Percentiles rank a stretch among this genome's conserved stretches.
Evolutionary conservation across 2,329 filamentous ascomycete species (phyloP).

Genomic region (Penicillium sp.): DNA sequence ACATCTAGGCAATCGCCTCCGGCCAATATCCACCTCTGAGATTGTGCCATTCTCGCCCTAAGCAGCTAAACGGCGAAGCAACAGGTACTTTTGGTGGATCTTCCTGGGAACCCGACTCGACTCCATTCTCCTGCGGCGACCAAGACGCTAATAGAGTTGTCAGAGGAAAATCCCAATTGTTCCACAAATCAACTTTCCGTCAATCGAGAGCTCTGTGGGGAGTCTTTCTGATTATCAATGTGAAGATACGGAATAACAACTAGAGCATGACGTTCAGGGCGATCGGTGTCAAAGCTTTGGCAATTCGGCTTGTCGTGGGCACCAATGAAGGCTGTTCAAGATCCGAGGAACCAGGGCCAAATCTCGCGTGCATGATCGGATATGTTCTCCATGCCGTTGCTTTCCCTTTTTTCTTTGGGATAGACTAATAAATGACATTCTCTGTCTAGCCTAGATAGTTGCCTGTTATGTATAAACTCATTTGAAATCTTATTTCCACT

Average conservation of each 20-base stretch:
- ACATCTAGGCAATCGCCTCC: neutral
- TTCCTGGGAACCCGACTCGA: neutral
- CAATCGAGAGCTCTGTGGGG: no score
- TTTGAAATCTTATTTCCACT: neutral
- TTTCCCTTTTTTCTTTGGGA: no score
- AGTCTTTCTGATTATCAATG: no score
- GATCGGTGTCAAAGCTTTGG: no score
- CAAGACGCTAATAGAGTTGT: slow-evolving; percentile 10
- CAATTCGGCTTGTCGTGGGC: slow-evolving; percentile 12
- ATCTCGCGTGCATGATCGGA: slow-evolving; percentile 23
- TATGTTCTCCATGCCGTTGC: slow-evolving; percentile 19
- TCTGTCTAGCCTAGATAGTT: slow-evolving; percentile 3
- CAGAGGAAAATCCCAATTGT: slow-evolving; percentile 3
- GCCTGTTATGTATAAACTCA: neutral
- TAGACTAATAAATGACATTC: neutral
- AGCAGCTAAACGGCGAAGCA: no score
- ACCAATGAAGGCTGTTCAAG: slow-evolving; percentile 14
- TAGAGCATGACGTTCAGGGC: no score
- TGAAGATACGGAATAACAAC: no score
- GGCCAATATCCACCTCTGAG: slow-evolving; percentile 1
- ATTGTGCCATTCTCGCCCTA: neutral
- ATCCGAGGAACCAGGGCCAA: slow-evolving; percentile 1
- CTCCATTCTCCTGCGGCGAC: neutral
- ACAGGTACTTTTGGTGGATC: slow-evolving; percentile 3
- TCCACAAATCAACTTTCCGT: slow-evolving; percentile 13